Base-by-base conservation (phyloP, 2,329 filamentous ascomycete species). In the Alternaria longipes region DNA sequence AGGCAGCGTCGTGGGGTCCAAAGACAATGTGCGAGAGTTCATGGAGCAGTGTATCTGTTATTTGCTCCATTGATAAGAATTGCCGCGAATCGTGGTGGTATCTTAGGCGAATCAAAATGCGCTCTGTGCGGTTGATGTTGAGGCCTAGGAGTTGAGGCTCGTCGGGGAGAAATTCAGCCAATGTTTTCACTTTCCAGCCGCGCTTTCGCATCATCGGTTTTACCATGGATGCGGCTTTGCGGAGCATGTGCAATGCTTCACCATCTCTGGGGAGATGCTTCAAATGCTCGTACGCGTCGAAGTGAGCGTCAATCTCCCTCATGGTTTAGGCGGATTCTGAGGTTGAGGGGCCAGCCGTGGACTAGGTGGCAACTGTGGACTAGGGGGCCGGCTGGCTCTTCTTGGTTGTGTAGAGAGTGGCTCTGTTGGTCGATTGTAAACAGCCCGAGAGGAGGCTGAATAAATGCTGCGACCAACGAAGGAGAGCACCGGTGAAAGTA, bases 131-230 rank as follows among this genome's bases (percentile, higher is more conserved):
- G 72, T 94, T 91, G 69, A 91, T 84, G 71, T 98, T 97, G 26
- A 97, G 81, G 18, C 91, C 89, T 80, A 97, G 81, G 2, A 97
- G 83, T 67, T 91, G 91, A 32, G 83, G 80, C 69, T 95, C 85
- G 12, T 87, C 83, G 1, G 94, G 94, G 62, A 92, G 91, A 80
- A 98, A 97, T 77, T 98, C 94, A 50, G 89, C 88, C 16, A 98
- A 85, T 49, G 91, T 87, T 28, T 86, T 85, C 34, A 98, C 92
- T 64, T 84, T 90, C 92, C 93, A 98, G 56, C 85, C 85, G 44
- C 92, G 88, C 49, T 92, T 92, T 66, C 93, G 86, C 94, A 98
- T 98, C 64, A 98, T 92, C 18, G 94, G 94, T 78, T 97, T 97
- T 63, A 97, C 94, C 59, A 96, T 81, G 26, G 93, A 97, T 3